Evolutionary conservation across 2,329 filamentous ascomycete species (phyloP).

Genomic region (Cordyceps cicadae): DNA sequence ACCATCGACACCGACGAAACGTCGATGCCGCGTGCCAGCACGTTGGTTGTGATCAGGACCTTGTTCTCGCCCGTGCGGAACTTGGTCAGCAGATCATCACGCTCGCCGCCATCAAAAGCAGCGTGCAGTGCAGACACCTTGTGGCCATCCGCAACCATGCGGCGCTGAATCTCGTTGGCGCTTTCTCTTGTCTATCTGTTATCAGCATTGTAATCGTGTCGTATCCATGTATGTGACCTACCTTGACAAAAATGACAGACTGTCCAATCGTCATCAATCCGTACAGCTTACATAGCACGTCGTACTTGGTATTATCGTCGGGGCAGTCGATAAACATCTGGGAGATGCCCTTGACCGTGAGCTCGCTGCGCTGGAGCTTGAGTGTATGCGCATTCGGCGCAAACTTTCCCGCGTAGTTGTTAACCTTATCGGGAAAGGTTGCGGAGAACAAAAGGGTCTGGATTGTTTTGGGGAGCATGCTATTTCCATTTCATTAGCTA

Average conservation of each 20-base stretch:
- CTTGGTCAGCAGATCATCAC: conserved; percentile 75
- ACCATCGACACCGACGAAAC: conserved; percentile 90
- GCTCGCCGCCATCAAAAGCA: conserved; percentile 72
- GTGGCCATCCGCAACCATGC: conserved; percentile 84
- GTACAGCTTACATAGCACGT: conserved; percentile 84
- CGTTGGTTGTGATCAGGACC: conserved; percentile 96
- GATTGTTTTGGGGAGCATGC: conserved; percentile 62
- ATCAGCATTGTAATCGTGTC: not conserved
- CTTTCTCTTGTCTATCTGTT: conserved; percentile 66
- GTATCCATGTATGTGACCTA: conserved; percentile 29
- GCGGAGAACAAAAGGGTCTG: conserved; percentile 95
- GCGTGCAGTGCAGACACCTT: conserved; percentile 85
- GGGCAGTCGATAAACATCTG: conserved; percentile 96
- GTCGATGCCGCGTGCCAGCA: conserved; percentile 91
- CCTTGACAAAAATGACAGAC: conserved; percentile 95
- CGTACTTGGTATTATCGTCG: conserved; percentile 74
- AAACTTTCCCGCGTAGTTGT: conserved; percentile 74
- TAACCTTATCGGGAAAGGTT: conserved; percentile 80
- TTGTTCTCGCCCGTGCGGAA: conserved; percentile 86
- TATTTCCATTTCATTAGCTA: conserved; percentile 25
- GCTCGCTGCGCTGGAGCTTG: conserved; percentile 78
- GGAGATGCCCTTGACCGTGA: conserved; percentile 94
- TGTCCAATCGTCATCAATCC: conserved; percentile 93
- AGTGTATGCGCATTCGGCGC: conserved; percentile 81
- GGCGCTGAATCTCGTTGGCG: conserved; percentile 72